These are phyloP conservation scores for Alternaria sp. DNA, from an alignment of 2,329 filamentous ascomycete genomes.

Conservation along the genomic window DNA sequence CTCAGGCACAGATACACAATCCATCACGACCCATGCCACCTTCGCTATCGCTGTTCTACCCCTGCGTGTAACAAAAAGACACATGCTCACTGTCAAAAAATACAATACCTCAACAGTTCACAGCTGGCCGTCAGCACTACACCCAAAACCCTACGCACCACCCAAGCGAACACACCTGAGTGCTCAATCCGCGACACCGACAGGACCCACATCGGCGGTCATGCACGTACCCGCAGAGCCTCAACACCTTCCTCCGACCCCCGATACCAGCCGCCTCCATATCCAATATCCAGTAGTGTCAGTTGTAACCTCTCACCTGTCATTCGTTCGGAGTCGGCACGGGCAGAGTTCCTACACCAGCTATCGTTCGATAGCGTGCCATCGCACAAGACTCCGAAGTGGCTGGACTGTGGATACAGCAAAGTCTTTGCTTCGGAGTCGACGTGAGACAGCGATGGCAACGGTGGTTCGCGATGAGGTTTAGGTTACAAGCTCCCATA, in stretches of 20 bases:
- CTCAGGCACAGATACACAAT: background rate
- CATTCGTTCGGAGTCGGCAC: background rate
- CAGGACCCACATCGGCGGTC: background rate
- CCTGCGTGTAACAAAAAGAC: background rate
- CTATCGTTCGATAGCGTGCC: background rate
- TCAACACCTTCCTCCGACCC: background rate
- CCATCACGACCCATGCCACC: background rate
- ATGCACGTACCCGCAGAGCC: slow-evolving; percentile 1
- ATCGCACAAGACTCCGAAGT: background rate
- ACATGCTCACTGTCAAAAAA: background rate
- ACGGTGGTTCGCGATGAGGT: background rate
- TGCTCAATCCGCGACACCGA: background rate
- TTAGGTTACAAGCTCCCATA: background rate
- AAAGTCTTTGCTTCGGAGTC: too few species aligned
- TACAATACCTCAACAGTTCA: background rate
- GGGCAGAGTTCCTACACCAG: background rate
- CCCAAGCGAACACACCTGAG: background rate
- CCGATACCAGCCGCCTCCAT: background rate
- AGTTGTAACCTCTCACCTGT: background rate
- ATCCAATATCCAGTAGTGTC: background rate
- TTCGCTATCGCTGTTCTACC: background rate
- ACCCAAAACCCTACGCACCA: background rate
- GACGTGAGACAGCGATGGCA: background rate
- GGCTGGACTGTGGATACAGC: too few species aligned
- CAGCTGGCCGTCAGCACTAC: background rate